Conservation (phyloP, 1,284 basidiomycete species). For the Microbotryum lychnidis-dioicae region DNA sequence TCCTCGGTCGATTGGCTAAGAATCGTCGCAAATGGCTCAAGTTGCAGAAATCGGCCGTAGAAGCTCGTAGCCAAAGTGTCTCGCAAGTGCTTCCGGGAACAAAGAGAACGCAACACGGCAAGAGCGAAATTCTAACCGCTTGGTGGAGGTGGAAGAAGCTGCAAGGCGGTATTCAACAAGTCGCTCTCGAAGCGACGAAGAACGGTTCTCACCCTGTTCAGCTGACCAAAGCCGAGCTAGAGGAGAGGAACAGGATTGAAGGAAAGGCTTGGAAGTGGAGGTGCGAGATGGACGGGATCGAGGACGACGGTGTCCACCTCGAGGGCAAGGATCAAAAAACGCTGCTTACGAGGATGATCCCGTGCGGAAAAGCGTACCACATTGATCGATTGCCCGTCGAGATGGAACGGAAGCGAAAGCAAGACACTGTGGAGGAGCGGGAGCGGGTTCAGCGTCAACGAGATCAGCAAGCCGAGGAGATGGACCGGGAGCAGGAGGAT, state of each 20-base stretch:
- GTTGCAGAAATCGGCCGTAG: not conserved
- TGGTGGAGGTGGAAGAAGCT: slow-evolving; percentile 20
- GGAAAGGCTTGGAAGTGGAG: slow-evolving; percentile 20
- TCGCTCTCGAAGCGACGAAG: not conserved
- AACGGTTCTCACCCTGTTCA: not conserved
- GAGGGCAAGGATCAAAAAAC: not conserved
- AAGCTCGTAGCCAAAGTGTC: not conserved
- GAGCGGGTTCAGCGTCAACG: not conserved
- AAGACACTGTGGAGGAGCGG: not conserved
- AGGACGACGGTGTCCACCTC: not conserved
- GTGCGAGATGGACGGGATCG: not conserved
- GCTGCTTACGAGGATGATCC: slow-evolving; percentile 5
- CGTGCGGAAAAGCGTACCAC: slow-evolving; percentile 19
- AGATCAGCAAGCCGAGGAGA: not conserved
- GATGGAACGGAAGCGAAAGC: slow-evolving; percentile 2
- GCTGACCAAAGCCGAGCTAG: not conserved
- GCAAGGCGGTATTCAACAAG: not conserved
- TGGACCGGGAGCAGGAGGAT: not conserved
- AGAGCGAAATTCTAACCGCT: slow-evolving; percentile 1
- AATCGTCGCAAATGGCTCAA: slow-evolving; percentile 4
- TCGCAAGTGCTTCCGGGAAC: not conserved
- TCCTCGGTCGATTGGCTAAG: slow-evolving; percentile 18
- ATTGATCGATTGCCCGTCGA: slow-evolving; percentile 13
- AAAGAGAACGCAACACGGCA: not conserved
- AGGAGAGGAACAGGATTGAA: slow-evolving; percentile 7